phyloP scores from a whole-genome alignment of 306 rosid genomes.

The Canavalia ensiformis region DNA sequence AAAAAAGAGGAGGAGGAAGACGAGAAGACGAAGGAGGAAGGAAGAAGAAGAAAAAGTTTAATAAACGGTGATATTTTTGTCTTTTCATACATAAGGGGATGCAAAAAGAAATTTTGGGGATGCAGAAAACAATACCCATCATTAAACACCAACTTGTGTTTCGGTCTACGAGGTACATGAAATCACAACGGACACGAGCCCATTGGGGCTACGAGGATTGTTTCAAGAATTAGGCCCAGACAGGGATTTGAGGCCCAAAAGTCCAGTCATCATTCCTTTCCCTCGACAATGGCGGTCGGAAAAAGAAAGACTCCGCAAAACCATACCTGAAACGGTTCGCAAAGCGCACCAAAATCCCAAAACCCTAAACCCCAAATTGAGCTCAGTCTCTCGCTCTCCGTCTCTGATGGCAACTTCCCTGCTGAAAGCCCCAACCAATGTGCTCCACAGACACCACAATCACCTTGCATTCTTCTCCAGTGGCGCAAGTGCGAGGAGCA shows the following conservation, averaged over 20 bases:
- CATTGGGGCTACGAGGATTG: neutral
- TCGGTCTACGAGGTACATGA: neutral
- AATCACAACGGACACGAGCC: neutral
- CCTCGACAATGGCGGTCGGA: slow-evolving; percentile 4
- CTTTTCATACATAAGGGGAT: too few relatives aligned
- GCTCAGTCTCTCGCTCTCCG: neutral
- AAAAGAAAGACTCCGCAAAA: slow-evolving; percentile 13
- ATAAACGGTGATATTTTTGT: too few relatives aligned
- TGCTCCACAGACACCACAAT: slow-evolving; percentile 40
- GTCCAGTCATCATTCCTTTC: neutral
- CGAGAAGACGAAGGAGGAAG: too few relatives aligned
- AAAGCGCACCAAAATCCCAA: neutral
- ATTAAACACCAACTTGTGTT: too few relatives aligned
- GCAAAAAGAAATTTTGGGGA: too few relatives aligned
- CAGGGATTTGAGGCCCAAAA: neutral
- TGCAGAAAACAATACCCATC: too few relatives aligned
- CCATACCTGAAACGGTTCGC: slow-evolving; percentile 4
- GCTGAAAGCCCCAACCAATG: slow-evolving; percentile 36
- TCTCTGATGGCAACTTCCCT: slow-evolving; percentile 50
- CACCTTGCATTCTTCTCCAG: slow-evolving; percentile 43
- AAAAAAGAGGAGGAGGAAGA: too few relatives aligned
- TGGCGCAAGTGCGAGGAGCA: neutral
- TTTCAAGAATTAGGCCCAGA: slow-evolving; percentile 1
- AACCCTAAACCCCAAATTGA: slow-evolving; percentile 38
- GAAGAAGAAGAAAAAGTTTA: too few relatives aligned